Evolutionary conservation across 164 flowering plant genomes (phyloP), one percentile per base, ranked within the genome.

Genomic region (Vitis labrusca): DNA sequence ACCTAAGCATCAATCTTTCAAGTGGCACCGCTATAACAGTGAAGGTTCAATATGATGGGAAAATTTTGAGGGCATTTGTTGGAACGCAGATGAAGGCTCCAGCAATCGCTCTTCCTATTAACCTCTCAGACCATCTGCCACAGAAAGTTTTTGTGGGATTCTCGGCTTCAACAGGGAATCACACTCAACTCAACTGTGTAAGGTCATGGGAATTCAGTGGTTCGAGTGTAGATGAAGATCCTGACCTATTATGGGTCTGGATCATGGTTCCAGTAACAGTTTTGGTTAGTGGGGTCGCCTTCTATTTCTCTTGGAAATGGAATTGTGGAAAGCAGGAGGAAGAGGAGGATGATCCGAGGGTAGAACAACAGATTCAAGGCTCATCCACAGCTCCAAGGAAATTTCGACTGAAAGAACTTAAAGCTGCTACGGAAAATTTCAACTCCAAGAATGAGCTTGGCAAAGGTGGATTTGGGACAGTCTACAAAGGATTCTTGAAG

Each of bases 401-500:
- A 66, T 85, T 84, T 75, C 37, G 19, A 29, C 71, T 85, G 17
- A 82, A 63, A 67, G 86, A 88, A 10, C 83, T 90, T 30, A 74
- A 72, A 60, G 55, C 63, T 16, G 88, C 91, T n/a, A 88, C 91
- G 0, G 77, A 70, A n/a, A 78, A 81, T 37, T 90, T 87, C 71
- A 66, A 68, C 51, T 66, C 71, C n/a, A 76, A 68, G 50, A 78
- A 85, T 78, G 81, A 81, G 82, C 81, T 91, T 1, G 96, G 93
- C 23, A 73, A 71, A 73, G 93, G 93, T 1, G 97, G 91, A 2
- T 91, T 82, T 53, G 93, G 93, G 27, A 78, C 75, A 9, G 97
- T 91, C 16, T 89, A 84, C 65, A 85, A 74, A 64, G 97, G 92
- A 13, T 12, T 59, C n/a, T 65, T 84, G 73, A 63, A 57, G 30